Conservation (phyloP, 192 early-diverging fungal species). For the Polychytrium aggregatum region DNA sequence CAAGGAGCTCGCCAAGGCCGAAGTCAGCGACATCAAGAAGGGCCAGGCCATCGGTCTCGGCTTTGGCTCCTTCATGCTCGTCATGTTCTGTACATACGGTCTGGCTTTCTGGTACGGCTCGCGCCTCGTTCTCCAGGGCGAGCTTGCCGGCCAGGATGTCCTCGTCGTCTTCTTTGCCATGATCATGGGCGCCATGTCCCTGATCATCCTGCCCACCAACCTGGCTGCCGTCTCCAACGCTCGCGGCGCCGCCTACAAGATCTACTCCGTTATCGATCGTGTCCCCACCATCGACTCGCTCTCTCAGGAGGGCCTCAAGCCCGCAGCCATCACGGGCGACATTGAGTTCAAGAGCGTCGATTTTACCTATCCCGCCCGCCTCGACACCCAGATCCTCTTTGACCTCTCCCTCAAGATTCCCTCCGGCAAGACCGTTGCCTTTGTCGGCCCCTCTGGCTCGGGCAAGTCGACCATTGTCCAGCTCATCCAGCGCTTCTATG, state of each 20-base stretch:
- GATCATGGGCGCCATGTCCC: constrained; percentile 33
- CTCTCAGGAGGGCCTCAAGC: constrained; percentile 14
- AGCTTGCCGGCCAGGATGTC: constrained; percentile 35
- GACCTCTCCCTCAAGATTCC: constrained; percentile 40
- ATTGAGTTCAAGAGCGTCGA: constrained; percentile 33
- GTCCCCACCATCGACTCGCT: constrained; percentile 30
- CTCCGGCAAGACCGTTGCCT: constrained; percentile 67
- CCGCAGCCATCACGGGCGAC: constrained; percentile 18
- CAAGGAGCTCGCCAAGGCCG: constrained; percentile 48
- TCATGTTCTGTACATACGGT: constrained; percentile 65
- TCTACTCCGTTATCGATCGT: constrained; percentile 40
- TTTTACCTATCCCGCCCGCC: constrained; percentile 51
- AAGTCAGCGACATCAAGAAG: constrained; percentile 49
- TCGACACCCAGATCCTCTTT: constrained; percentile 45
- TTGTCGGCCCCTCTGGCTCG: constrained; percentile 70
- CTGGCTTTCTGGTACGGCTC: constrained; percentile 78
- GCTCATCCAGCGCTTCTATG: constrained; percentile 38
- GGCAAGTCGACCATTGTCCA: constrained; percentile 66
- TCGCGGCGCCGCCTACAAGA: constrained; percentile 32
- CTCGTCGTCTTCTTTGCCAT: constrained; percentile 31
- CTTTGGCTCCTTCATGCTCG: constrained; percentile 62
- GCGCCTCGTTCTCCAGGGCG: constrained; percentile 33
- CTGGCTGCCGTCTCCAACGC: constrained; percentile 22
- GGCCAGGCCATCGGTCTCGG: constrained; percentile 44
- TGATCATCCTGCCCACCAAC: constrained; percentile 24